Evolutionary conservation across 371 early-diverging fungal genomes (phyloP).

Genomic region (Mucor ambiguus): DNA sequence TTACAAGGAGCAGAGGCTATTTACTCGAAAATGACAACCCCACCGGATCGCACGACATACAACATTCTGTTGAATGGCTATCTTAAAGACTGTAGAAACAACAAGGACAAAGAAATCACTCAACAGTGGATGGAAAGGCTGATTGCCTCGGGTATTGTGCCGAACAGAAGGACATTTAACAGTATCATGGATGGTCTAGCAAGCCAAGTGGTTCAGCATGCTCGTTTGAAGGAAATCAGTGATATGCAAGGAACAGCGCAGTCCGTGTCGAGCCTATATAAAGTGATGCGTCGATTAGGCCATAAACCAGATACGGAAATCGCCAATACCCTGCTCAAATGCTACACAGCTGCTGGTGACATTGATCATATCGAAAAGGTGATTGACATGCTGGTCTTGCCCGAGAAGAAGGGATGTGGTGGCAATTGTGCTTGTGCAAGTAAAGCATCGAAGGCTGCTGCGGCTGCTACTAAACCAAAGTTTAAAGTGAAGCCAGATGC

Average conservation of each 20-base stretch:
- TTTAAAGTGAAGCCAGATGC: constrained; percentile 22
- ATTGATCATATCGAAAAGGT: constrained; percentile 25
- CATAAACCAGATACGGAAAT: constrained; percentile 23
- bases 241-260: constrained; percentile 17
- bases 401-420: constrained; percentile 20
- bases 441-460: background rate
- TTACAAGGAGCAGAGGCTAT: constrained; percentile 23
- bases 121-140: constrained; percentile 34
- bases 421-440: constrained; percentile 25
- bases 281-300: constrained; percentile 21
- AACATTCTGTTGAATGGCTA: constrained; percentile 30
- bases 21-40: constrained; percentile 13
- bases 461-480: background rate
- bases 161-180: constrained; percentile 28
- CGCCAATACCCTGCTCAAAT: constrained; percentile 25
- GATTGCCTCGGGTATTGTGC: constrained; percentile 25
- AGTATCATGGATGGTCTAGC: constrained; percentile 27
- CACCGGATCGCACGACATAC: constrained; percentile 30
- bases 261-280: constrained; percentile 22
- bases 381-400: constrained; percentile 17
- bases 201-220: constrained; percentile 20
- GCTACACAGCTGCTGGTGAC: constrained; percentile 29
- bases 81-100: constrained; percentile 16
- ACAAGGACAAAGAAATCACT: constrained; percentile 15
- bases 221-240: constrained; percentile 9